A percentile compares a stretch with the other conserved stretches of the same genome.
Conservation (phyloP, 176 grass and related monocot genomes). For the Oropetium thomaeum region DNA sequence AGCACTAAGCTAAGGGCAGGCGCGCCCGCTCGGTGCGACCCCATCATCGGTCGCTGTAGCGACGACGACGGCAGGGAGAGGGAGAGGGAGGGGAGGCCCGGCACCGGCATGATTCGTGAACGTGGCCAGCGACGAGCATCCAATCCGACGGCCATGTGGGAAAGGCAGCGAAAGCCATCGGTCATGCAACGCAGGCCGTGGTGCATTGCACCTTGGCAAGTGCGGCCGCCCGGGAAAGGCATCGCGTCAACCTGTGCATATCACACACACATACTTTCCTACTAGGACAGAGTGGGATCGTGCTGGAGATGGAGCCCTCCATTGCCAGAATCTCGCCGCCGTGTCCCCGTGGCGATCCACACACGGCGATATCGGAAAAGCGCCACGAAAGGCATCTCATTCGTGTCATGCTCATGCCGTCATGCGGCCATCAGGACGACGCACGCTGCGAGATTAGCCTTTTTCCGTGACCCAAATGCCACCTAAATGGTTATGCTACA, state of each 20-base stretch:
- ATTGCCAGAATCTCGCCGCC: conserved; percentile 27
- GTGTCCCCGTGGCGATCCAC: conserved; percentile 30
- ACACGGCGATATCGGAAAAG: conserved; percentile 13
- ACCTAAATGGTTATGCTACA: not conserved
- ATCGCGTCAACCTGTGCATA: not conserved
- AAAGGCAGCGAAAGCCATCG: conserved; percentile 24
- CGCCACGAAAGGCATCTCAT: conserved; percentile 40
- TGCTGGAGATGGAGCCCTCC: not conserved
- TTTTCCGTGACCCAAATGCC: not conserved
- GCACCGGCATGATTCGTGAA: not conserved
- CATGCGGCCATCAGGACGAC: not conserved
- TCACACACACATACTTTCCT: no score
- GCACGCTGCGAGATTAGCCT: not conserved
- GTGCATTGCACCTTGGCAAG: not conserved
- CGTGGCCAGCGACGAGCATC: not conserved
- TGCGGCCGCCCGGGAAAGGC: conserved; percentile 16
- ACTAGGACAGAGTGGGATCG: no score
- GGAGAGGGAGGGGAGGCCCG: no score
- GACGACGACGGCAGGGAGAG: not conserved
- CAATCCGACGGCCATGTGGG: conserved; percentile 31
- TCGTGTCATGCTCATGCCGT: not conserved
- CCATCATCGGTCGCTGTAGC: not conserved
- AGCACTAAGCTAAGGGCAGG: not conserved
- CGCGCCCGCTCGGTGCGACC: not conserved
- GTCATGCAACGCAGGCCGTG: not conserved